A percentile compares a stretch with the other conserved stretches of the same genome.
phyloP scores from a whole-genome alignment of 73 alveolate species.

The Paramecium bursaria region DNA sequence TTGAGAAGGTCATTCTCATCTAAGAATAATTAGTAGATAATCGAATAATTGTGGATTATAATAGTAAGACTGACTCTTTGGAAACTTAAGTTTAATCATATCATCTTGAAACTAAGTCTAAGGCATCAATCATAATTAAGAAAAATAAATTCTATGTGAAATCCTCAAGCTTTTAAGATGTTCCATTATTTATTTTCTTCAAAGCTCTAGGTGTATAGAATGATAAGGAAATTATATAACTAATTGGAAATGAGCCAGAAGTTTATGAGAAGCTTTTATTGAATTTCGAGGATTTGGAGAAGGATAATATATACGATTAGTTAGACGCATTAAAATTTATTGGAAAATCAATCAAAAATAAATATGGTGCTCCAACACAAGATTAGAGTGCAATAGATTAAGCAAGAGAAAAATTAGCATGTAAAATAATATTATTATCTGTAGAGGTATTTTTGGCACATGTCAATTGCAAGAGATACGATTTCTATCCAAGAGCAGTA shows the following conservation, averaged over 20 bases:
- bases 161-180: conserved; percentile 84
- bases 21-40: conserved; percentile 96
- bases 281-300: conserved; percentile 82
- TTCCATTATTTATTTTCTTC: conserved; percentile 91
- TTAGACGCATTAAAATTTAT: conserved; percentile 89
- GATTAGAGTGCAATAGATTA: conserved; percentile 72
- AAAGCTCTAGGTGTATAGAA: conserved; percentile 97
- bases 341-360: conserved; percentile 79
- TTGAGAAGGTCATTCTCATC: conserved; percentile 94
- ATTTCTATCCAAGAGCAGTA: conserved; percentile 84
- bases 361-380: conserved; percentile 70
- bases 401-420: conserved; percentile 81
- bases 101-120: conserved; percentile 91
- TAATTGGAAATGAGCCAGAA: conserved; percentile 92
- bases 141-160: conserved; percentile 73
- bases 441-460: conserved; percentile 85
- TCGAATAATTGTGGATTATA: conserved; percentile 97
- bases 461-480: conserved; percentile 84
- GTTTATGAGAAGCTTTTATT: conserved; percentile 82
- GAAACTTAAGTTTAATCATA: conserved; percentile 91
- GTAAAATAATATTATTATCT: background rate
- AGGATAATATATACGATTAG: conserved; percentile 79
- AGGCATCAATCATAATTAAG: conserved; percentile 87
- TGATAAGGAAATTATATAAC: conserved; percentile 97
- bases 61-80: conserved; percentile 79